Percentiles rank a stretch among this genome's conserved stretches.
Conservation (phyloP, 179 eudicot species). For the Corrigiola litoralis region DNA sequence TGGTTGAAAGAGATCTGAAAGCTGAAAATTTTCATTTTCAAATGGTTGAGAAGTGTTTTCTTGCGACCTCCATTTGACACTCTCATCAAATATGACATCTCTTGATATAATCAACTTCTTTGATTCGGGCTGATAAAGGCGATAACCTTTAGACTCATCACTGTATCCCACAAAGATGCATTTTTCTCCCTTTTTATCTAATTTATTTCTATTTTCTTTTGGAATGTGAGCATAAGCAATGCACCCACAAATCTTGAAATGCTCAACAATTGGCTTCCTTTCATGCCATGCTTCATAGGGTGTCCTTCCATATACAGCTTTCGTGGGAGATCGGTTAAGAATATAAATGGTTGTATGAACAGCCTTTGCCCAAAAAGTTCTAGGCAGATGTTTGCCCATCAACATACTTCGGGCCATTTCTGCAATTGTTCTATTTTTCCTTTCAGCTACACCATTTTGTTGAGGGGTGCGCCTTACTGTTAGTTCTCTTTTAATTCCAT, state of each 20-base stretch:
- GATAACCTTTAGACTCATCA: constrained; percentile 22
- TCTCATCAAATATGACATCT: constrained; percentile 24
- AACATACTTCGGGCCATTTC: constrained; percentile 26
- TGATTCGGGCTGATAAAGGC: background rate
- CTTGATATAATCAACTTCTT: constrained; percentile 2
- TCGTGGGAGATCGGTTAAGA: constrained; percentile 17
- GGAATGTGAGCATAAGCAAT: constrained; percentile 13
- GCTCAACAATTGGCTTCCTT: constrained; percentile 7
- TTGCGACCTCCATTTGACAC: constrained; percentile 13
- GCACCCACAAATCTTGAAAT: constrained; percentile 22
- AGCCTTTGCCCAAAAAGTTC: background rate
- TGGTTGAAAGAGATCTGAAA: background rate
- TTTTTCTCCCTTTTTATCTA: constrained; percentile 21
- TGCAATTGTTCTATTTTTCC: constrained; percentile 16
- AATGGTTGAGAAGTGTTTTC: background rate
- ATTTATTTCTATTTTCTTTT: constrained; percentile 9
- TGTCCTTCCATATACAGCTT: background rate
- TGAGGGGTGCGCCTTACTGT: constrained; percentile 14
- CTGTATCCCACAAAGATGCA: constrained; percentile 22
- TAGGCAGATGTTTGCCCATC: background rate
- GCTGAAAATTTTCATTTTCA: background rate
- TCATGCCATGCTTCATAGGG: constrained; percentile 25
- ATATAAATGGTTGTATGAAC: constrained; percentile 9
- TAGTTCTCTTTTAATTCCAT: constrained; percentile 1
- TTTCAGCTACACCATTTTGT: constrained; percentile 27